Conservation (phyloP, 768 basidiomycete species). For the Crassisporium funariophilum region DNA sequence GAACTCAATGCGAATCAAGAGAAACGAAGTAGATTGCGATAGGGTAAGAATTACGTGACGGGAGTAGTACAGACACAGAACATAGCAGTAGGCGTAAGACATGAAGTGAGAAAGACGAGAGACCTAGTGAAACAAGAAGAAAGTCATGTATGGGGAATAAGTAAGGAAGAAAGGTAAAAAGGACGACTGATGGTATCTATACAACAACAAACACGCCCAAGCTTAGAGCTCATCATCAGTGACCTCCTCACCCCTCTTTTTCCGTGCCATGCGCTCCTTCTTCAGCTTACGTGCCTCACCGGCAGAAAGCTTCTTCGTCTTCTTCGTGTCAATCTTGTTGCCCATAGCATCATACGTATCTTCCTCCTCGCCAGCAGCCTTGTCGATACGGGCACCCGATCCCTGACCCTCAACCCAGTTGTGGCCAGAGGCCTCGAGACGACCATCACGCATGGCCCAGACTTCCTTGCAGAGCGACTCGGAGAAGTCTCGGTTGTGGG, state of each 20-base stretch:
- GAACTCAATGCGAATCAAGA: no score
- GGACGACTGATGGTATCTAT: slow-evolving; percentile 12
- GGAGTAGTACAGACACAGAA: slow-evolving; percentile 23
- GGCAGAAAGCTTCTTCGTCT: slow-evolving; percentile 84
- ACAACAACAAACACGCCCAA: slow-evolving; percentile 12
- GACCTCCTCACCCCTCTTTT: slow-evolving; percentile 83
- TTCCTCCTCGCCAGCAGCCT: slow-evolving; percentile 89
- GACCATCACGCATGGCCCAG: slow-evolving; percentile 99
- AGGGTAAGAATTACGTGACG: slow-evolving; percentile 21
- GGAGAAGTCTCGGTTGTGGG: slow-evolving; percentile 98
- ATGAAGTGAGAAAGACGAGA: slow-evolving; percentile 19
- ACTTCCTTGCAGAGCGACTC: slow-evolving; percentile 98
- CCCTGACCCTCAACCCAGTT: slow-evolving; percentile 99
- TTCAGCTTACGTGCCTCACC: slow-evolving; percentile 87
- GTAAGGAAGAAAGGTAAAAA: slow-evolving; percentile 10
- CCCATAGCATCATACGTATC: slow-evolving; percentile 96
- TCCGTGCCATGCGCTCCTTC: slow-evolving; percentile 94
- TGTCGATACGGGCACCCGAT: slow-evolving; percentile 91
- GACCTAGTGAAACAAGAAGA: slow-evolving; percentile 23
- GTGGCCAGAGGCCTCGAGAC: slow-evolving; percentile 94
- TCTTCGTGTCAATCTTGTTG: slow-evolving; percentile 89
- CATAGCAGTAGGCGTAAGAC: slow-evolving; percentile 9
- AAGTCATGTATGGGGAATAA: slow-evolving; percentile 15
- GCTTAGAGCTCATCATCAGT: slow-evolving; percentile 65
- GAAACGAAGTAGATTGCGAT: slow-evolving; percentile 23